A percentile compares a stretch with the other conserved stretches of the same genome.
Conservation (phyloP, 139 green algal genomes). For the Picochlorum sp. region DNA sequence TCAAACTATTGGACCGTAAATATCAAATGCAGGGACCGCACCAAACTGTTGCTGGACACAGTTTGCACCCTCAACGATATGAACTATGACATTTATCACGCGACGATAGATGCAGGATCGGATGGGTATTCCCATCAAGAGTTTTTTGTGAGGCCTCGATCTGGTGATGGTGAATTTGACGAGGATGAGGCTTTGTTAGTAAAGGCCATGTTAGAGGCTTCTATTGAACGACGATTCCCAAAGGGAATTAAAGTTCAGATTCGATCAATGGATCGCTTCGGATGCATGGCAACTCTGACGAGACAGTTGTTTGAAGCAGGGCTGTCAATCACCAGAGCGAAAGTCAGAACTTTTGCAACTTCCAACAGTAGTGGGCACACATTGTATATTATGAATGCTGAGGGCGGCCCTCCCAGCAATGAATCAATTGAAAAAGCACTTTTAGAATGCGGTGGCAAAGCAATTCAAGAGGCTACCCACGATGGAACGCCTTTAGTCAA, state of each 20-base stretch:
- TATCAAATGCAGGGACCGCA: constrained; percentile 78
- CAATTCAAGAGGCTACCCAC: constrained; percentile 7
- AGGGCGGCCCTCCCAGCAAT: constrained; percentile 21
- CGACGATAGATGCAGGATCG: constrained; percentile 65
- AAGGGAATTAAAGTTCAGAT: constrained; percentile 59
- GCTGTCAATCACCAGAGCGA: constrained; percentile 45
- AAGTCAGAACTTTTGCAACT: constrained; percentile 42
- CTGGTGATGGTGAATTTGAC: constrained; percentile 25
- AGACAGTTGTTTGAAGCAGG: constrained; percentile 23
- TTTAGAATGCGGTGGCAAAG: constrained; percentile 32
- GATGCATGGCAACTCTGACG: constrained; percentile 36
- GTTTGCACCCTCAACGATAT: constrained; percentile 86
- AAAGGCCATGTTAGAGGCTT: constrained; percentile 58
- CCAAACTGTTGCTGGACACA: constrained; percentile 78
- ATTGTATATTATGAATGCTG: constrained; percentile 47
- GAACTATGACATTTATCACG: constrained; percentile 90
- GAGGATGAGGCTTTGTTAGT: constrained; percentile 49
- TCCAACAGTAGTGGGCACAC: constrained; percentile 40
- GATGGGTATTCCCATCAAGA: constrained; percentile 53
- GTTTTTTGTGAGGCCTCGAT: constrained; percentile 37
- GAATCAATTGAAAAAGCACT: constrained; percentile 31
- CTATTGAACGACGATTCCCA: constrained; percentile 52
- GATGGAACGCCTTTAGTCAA: not conserved
- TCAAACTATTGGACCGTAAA: constrained; percentile 78
- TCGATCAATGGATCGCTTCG: constrained; percentile 40